A percentile compares a stretch with the other conserved stretches of the same genome.
phyloP scores from a whole-genome alignment of 257 asterid species.

The Ilex aquifolium region DNA sequence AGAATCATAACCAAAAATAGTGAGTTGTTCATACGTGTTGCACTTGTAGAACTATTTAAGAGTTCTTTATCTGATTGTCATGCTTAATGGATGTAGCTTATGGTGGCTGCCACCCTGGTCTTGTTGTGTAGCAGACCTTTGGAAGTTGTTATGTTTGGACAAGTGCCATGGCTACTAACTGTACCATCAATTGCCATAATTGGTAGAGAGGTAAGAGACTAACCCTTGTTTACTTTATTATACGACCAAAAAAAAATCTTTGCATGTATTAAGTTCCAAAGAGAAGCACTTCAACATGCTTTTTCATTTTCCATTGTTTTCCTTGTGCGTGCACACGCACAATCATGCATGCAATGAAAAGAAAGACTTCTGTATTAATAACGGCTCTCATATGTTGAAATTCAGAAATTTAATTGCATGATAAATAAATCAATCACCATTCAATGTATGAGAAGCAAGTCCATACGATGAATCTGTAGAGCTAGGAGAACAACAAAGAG shows the following conservation, averaged over 20 bases:
- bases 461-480: too few species aligned
- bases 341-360: too few species aligned
- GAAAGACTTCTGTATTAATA: too few species aligned
- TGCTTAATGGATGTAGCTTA: conserved; percentile 53
- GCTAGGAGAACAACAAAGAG: too few species aligned
- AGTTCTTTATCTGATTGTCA: conserved; percentile 1
- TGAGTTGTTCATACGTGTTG: neutral
- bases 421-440: too few species aligned
- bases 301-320: too few species aligned
- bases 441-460: too few species aligned
- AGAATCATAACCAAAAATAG: neutral
- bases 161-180: conserved; percentile 76
- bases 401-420: too few species aligned
- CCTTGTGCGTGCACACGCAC: too few species aligned
- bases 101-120: conserved; percentile 95
- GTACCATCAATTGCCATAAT: conserved; percentile 87
- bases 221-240: neutral
- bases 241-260: neutral
- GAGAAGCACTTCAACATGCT: too few species aligned
- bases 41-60: neutral
- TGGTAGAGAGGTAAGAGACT: conserved; percentile 78
- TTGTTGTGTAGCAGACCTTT: conserved; percentile 80
- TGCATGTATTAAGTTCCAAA: too few species aligned
- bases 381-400: too few species aligned
- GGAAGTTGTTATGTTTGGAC: conserved; percentile 63